Evolutionary conservation across 192 early-diverging fungal genomes (phyloP).

Genomic region (Pilaira anomala): DNA sequence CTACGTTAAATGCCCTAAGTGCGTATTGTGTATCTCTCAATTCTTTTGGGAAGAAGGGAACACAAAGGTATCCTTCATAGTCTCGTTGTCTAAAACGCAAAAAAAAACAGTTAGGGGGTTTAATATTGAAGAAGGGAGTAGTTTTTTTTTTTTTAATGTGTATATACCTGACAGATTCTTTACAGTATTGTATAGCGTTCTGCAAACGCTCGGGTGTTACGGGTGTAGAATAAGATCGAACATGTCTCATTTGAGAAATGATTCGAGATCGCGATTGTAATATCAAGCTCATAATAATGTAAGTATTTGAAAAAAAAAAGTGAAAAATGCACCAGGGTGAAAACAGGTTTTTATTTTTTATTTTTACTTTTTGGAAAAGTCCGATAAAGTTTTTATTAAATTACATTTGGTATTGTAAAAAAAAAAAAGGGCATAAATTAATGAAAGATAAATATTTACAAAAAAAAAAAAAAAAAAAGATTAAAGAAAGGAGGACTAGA

Average conservation of each 20-base stretch:
- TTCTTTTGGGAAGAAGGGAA: constrained; percentile 71
- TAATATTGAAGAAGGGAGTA: background rate
- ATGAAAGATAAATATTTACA: too few relatives aligned
- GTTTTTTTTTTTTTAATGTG: too few relatives aligned
- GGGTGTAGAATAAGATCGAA: background rate
- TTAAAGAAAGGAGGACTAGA: constrained; percentile 30
- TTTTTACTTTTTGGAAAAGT: too few relatives aligned
- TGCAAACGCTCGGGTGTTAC: background rate
- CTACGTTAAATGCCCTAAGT: constrained; percentile 87
- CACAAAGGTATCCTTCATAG: constrained; percentile 74
- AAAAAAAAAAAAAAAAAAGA: too few relatives aligned
- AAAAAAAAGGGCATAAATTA: too few relatives aligned
- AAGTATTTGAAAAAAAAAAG: too few relatives aligned
- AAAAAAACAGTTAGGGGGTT: background rate
- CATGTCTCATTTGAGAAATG: background rate
- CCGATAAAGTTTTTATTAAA: too few relatives aligned
- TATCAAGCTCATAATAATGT: too few relatives aligned
- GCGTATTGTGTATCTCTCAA: constrained; percentile 70
- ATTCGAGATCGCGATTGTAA: too few relatives aligned
- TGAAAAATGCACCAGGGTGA: too few relatives aligned
- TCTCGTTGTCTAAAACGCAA: constrained; percentile 50
- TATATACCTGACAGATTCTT: constrained; percentile 20
- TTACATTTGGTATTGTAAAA: too few relatives aligned
- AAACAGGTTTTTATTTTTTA: too few relatives aligned
- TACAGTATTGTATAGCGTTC: constrained; percentile 17